A percentile compares a stretch with the other conserved stretches of the same genome.
Evolutionary conservation across 2,329 filamentous ascomycete genomes (phyloP).

Genomic region (Leptographium wingfieldii): DNA sequence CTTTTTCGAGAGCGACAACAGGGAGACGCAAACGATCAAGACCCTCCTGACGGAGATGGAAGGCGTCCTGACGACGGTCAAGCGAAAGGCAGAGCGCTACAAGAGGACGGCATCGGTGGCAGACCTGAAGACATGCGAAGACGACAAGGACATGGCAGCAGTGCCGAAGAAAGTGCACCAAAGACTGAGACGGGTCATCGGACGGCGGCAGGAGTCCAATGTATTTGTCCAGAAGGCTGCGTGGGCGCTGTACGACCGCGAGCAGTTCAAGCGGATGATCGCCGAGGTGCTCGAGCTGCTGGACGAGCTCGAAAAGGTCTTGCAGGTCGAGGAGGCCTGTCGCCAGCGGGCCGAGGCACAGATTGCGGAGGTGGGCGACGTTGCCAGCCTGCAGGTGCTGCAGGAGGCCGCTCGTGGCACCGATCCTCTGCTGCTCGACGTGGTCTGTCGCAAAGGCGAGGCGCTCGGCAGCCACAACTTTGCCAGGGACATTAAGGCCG

Average conservation of each 20-base stretch:
- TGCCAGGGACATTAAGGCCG: not conserved
- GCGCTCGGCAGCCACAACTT: not conserved
- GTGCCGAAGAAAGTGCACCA: not conserved
- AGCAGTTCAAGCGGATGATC: not conserved
- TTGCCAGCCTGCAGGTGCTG: not conserved
- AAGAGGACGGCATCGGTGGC: not conserved
- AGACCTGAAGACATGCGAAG: not conserved
- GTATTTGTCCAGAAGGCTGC: not conserved
- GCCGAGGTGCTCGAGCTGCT: not conserved
- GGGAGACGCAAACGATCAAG: too few relatives aligned
- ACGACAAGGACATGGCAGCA: not conserved
- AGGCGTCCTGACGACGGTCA: not conserved
- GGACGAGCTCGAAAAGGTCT: not conserved
- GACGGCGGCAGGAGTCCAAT: not conserved
- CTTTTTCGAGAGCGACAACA: not conserved
- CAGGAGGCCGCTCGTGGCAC: not conserved
- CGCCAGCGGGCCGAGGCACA: not conserved
- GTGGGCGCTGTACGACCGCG: not conserved
- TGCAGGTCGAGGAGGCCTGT: not conserved
- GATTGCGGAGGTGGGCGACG: not conserved
- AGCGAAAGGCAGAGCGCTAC: not conserved
- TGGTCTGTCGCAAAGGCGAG: not conserved
- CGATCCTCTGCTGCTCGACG: not conserved
- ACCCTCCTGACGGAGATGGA: not conserved
- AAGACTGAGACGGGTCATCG: not conserved